These are phyloP conservation scores for Ceratobasidium sp. DNA, from an alignment of 1,284 basidiomycete species.

Conservation along the genomic window DNA sequence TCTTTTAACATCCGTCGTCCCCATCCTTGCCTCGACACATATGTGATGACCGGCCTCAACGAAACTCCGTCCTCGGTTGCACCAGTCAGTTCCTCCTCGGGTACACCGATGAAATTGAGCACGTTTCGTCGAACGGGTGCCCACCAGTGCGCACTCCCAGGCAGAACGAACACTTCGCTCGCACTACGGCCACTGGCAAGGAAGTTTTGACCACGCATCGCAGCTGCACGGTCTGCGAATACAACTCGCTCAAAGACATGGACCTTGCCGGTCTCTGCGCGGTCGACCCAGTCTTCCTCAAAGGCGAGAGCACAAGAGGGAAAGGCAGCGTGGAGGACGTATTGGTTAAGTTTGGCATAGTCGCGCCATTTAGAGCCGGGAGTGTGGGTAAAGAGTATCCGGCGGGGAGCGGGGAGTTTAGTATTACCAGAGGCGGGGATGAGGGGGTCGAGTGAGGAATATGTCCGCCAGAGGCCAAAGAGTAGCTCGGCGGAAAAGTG, in stretches of 20 bases:
- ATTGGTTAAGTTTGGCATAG: conserved; percentile 87
- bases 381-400: conserved; percentile 80
- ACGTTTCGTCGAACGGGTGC: conserved; percentile 48
- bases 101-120: conserved; percentile 45
- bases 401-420: conserved; percentile 77
- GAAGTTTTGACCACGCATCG: conserved; percentile 79
- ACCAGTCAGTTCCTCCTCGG: conserved; percentile 36
- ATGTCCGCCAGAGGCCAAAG: conserved; percentile 89
- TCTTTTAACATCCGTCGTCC: conserved; percentile 71
- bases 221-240: conserved; percentile 84
- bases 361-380: conserved; percentile 87
- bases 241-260: conserved; percentile 88
- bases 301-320: conserved; percentile 65
- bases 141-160: conserved; percentile 70
- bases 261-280: conserved; percentile 74
- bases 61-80: conserved; percentile 63
- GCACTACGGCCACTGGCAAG: conserved; percentile 80
- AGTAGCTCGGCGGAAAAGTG: conserved; percentile 92
- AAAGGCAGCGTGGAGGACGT: conserved; percentile 65
- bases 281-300: conserved; percentile 68
- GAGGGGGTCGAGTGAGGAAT: conserved; percentile 80
- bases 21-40: conserved; percentile 89
- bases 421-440: conserved; percentile 77
- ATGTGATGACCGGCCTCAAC: conserved; percentile 78
- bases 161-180: conserved; percentile 77